Conservation (phyloP, 495 filamentous ascomycete species). For the Penicillium simplicissimum region DNA sequence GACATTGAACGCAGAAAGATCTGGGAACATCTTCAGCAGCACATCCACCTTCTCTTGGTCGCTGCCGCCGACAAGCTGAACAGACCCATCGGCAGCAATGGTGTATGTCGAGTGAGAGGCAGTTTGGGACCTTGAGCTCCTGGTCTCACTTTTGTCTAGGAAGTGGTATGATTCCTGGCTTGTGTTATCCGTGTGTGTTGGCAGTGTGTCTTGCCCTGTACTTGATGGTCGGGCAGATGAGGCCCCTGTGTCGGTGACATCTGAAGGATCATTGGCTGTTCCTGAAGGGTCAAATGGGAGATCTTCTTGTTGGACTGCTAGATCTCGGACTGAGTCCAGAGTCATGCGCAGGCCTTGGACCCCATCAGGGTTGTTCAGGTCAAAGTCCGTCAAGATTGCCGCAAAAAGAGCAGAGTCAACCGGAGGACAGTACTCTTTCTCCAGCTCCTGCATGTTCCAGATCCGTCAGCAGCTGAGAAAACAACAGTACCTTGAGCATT, state of each 20-base stretch:
- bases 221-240: slow-evolving; percentile 1
- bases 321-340: slow-evolving; percentile 59
- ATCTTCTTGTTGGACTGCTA: slow-evolving; percentile 63
- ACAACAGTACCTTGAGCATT: not conserved
- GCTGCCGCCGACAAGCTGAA: slow-evolving; percentile 48
- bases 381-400: slow-evolving; percentile 67
- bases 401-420: slow-evolving; percentile 64
- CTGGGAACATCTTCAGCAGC: slow-evolving; percentile 70
- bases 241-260: slow-evolving; percentile 14
- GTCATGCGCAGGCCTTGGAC: slow-evolving; percentile 53
- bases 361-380: slow-evolving; percentile 49
- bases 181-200: slow-evolving; percentile 43
- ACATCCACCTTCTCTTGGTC: slow-evolving; percentile 56
- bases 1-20: slow-evolving; percentile 62
- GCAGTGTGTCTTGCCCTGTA: not conserved
- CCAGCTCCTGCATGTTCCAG: slow-evolving; percentile 36
- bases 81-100: slow-evolving; percentile 33
- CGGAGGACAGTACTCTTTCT: slow-evolving; percentile 59
- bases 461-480: not conserved
- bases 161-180: slow-evolving; percentile 37
- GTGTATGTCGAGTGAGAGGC: slow-evolving; percentile 32
- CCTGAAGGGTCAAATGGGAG: slow-evolving; percentile 80
- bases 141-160: slow-evolving; percentile 7
- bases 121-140: not conserved
- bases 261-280: slow-evolving; percentile 33